These are phyloP conservation scores for Murraya koenigii DNA, from an alignment of 345 rosid species.

Conservation along the genomic window DNA sequence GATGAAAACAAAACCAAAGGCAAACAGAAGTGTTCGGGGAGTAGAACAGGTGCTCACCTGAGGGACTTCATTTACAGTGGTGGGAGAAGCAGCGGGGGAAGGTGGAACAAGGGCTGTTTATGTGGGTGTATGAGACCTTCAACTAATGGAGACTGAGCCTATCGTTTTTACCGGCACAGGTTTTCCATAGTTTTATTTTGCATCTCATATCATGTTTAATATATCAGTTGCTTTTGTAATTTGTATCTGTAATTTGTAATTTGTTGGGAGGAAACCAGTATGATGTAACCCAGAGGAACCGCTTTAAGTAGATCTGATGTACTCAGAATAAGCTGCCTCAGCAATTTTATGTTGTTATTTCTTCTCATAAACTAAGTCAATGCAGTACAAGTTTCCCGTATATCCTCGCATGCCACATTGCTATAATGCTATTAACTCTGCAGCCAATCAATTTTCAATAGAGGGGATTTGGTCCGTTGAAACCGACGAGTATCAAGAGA, in stretches of 20 bases:
- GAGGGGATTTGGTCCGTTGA: not conserved
- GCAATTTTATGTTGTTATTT: constrained; percentile 15
- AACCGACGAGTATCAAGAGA: not conserved
- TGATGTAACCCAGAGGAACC: constrained; percentile 10
- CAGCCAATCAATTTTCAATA: not conserved
- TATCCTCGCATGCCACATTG: not conserved
- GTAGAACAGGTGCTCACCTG: constrained; percentile 52
- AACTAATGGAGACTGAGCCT: constrained; percentile 43
- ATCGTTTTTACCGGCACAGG: not conserved
- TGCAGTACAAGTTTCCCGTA: constrained; percentile 2
- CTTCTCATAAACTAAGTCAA: not conserved
- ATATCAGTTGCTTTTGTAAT: constrained; percentile 4
- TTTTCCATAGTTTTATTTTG: not conserved
- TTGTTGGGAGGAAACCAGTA: constrained; percentile 16
- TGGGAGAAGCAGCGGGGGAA: constrained; percentile 44
- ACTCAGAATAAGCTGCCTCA: constrained; percentile 30
- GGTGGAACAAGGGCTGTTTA: constrained; percentile 58
- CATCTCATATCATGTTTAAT: constrained; percentile 4
- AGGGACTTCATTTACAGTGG: constrained; percentile 65
- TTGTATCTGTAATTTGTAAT: no score
- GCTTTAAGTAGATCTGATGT: constrained; percentile 24
- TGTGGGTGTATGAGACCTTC: constrained; percentile 72
- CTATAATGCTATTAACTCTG: not conserved
- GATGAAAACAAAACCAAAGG: constrained; percentile 57
- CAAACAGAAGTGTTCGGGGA: constrained; percentile 42